Evolutionary conservation across 495 filamentous ascomycete genomes (phyloP), one percentile per base, ranked within the genome.

Genomic region (Talaromyces wortmannii): DNA sequence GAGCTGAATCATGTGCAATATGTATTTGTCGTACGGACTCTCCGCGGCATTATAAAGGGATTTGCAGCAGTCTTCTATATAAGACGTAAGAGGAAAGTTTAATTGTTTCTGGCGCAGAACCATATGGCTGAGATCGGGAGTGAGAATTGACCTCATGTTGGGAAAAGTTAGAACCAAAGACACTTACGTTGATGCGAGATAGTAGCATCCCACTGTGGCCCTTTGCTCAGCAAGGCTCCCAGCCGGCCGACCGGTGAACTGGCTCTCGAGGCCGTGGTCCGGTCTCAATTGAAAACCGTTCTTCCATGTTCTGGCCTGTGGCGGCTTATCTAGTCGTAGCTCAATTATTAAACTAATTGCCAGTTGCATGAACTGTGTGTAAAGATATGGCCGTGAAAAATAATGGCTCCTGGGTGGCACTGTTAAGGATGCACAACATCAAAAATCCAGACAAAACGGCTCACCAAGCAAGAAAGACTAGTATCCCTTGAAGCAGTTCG

Each of bases 401-500:
- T 57, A 64, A 54, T 67, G 57, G 11, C 57, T 62, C 65, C 67
- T 70, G 23, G 23, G 23, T 1, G 23, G 23, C 1, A 23, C 23
- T 23, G 23, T 23, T 57, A 55, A 45, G 55, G 18, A 36, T 53
- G n/a, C 36, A 13, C 13, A 40, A 10, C 13, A 40, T 2, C 36
- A 40, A 48, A 31, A 43, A 40, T 53, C 29, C 57, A 49, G 7
- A 12, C 5, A 32, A 44, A 42, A 40, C 36, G 49, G 52, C 31
- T 55, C 70, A 73, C 64, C 68, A 79, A 8, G 76, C 77, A 15
- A 80, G 57, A 45, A 74, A 68, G 2, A 79, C 59, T 10, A 78
- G 58, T 17, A 78, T 66, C 13, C 77, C 74, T 62, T 77, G 70
- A 10, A 81, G 67, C 15, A 78, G 59, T 42, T 82, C 77, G 42